phyloP scores from a whole-genome alignment of 2,329 filamentous ascomycete genomes.

The Fusarium sp. region DNA sequence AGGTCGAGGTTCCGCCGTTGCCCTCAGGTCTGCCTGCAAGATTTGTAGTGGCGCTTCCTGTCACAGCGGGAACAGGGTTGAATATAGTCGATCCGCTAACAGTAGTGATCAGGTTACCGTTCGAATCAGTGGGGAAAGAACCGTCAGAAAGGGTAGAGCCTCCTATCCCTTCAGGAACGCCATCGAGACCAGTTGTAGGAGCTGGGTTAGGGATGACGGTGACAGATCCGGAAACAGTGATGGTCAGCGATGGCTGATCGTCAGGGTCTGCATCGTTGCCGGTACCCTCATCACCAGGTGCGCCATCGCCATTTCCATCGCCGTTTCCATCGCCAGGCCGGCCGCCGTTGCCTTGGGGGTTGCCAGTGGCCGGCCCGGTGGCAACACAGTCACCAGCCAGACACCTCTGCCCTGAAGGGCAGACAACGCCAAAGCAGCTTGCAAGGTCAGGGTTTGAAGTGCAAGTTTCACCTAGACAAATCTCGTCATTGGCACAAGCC shows the following conservation, averaged over 20 bases:
- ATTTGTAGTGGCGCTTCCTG: too few species aligned
- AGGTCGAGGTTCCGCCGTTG: background rate
- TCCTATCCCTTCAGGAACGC: background rate
- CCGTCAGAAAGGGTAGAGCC: background rate
- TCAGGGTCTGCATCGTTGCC: background rate
- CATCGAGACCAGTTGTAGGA: background rate
- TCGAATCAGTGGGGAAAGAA: too few species aligned
- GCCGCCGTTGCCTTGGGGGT: background rate
- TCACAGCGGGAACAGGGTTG: too few species aligned
- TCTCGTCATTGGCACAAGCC: conserved; percentile 14
- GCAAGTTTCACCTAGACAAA: conserved; percentile 30
- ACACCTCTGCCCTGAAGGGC: conserved; percentile 10
- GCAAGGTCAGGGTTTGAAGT: background rate
- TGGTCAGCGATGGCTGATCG: background rate
- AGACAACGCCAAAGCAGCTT: conserved; percentile 2
- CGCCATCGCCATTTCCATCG: too few species aligned
- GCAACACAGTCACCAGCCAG: conserved; percentile 13
- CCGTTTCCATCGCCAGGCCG: conserved; percentile 19
- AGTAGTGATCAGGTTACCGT: too few species aligned
- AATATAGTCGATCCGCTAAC: too few species aligned
- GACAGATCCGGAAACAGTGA: background rate
- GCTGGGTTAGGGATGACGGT: background rate
- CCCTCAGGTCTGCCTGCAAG: background rate
- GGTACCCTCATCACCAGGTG: background rate
- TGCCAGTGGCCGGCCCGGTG: background rate